Evolutionary conservation across 257 asterid genomes (phyloP), one percentile per base, ranked within the genome.

Genomic region (Solanum raphanifolium): DNA sequence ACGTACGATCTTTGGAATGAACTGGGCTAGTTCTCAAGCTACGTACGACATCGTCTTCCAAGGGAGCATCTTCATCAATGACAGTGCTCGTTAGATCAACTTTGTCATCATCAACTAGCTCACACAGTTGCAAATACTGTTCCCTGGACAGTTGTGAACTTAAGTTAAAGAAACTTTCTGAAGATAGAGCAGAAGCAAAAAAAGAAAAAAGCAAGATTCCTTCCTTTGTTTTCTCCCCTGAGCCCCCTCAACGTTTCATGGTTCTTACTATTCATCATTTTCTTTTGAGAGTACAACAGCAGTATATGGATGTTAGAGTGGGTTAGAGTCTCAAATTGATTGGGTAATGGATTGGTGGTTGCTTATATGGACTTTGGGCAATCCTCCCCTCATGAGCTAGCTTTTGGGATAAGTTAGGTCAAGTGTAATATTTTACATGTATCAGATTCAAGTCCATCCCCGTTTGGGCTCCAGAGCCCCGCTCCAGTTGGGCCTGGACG

Each of bases 21-120:
- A 94, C 88, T 1, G 99, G 99, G 93, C 99, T 97, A 89, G 98
- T 96, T 89, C 99, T 92, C 89, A 97, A 93, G 94, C 99, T 97
- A 65, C 98, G 99, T 58, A 96, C 92, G 69, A 95, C 99, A 90
- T 97, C 99, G 87, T 97, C 99, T 91, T 97, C 99, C 89, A 97
- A 87, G 65, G 99, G 98, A 89, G 98, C 95, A 93, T 97, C 99
- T 95, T 97, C 99, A 87, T 97, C 99, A 89, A 97, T 95, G 83
- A 97, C 98, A 13, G 98, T 96, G 94, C 99, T 93, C 65, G 98
- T 85, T 90, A 96, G 91, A 89, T 97, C 99, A 88, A 94, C 94
- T 92, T 97, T 97, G 82, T 97, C 98, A 89, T 95, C 98, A 81
- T 96, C 99, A 83, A 97, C 96, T 89, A 96, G 93, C 91, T 95